Evolutionary conservation across 768 basidiomycete genomes (phyloP), one percentile per base, ranked within the genome.

Genomic region (Cubamyces sp.): DNA sequence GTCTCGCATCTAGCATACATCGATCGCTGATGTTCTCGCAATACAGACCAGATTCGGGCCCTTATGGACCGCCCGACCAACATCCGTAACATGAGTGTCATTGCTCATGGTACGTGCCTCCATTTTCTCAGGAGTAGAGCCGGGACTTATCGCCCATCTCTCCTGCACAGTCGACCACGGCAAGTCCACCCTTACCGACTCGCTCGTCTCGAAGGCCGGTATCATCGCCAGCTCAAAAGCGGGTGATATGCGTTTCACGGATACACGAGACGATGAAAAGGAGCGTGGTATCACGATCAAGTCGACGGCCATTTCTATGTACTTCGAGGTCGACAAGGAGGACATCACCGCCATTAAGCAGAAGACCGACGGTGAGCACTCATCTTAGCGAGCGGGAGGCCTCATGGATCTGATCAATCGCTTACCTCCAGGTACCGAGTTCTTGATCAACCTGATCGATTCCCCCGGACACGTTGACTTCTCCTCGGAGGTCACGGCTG

Each of bases 281-380:
- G 96, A 98, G 76, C 95, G 96, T 78, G 97, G 97, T 82, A 98
- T 99, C 73, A 98, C 97, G 55, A 98, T 99, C 81, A 99, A 99
- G 81, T 98, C 96, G 47, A 98, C 96, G 34, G 97, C 96, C 71
- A 97, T 99, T 76, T 97, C 96, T 61, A 98, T 98, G 96, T 98
- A 98, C 81, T 99, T 99, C 76, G 88, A 94, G 81, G 85, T 99
- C 72, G 77, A 83, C 74, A 93, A 96, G 83, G 96, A 96, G 12
- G 94, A 98, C 61, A 73, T 97, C 30, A 67, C 76, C 11, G 81
- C 87, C 58, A 90, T 99, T 77, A 90, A 92, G 76, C 96, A 99
- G 82, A 94, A 98, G 82, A 97, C 95, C 45, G 85, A 87, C 0
- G 94, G 95, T 91, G 68, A 61, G 84, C 75, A 48, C 40, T 51